These are phyloP conservation scores for Magnolia kwangsiensis DNA, from an alignment of 164 flowering plant genomes.

Conservation along the genomic window DNA sequence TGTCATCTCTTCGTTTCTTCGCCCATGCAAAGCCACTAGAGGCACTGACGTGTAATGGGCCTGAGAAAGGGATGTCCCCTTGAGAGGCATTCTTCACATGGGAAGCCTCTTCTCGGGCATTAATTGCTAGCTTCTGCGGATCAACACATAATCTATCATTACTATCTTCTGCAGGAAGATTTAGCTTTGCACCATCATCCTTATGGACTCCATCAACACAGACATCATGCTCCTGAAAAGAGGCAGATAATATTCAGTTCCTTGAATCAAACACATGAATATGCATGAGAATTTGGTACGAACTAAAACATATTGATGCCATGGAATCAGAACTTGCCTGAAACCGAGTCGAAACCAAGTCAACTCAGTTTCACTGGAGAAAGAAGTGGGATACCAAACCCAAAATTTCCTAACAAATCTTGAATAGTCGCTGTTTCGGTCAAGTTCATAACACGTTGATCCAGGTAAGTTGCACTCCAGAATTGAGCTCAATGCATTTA, in stretches of 20 bases:
- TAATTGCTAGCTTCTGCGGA: constrained; percentile 24
- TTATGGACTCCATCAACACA: constrained; percentile 16
- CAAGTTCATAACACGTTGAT: too few relatives aligned
- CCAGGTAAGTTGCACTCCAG: too few relatives aligned
- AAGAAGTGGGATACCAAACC: not conserved
- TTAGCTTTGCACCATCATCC: constrained; percentile 13
- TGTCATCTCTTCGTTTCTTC: constrained; percentile 58
- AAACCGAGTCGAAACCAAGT: not conserved
- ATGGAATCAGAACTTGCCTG: not conserved
- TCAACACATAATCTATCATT: constrained; percentile 13
- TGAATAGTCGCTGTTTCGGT: too few relatives aligned
- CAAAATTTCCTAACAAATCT: not conserved
- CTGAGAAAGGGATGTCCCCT: constrained; percentile 79
- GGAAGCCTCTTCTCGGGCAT: constrained; percentile 38
- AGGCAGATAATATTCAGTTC: not conserved
- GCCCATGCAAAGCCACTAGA: constrained; percentile 99
- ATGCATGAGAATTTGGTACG: not conserved
- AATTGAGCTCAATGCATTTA: too few relatives aligned
- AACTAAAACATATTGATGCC: not conserved
- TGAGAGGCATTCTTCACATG: constrained; percentile 74
- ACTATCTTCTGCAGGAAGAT: constrained; percentile 17
- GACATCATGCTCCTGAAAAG: constrained; percentile 31
- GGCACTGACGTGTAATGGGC: constrained; percentile 68
- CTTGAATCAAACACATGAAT: not conserved
- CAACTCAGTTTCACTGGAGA: not conserved